phyloP scores from a whole-genome alignment of 2,329 filamentous ascomycete species.

The Diaporthe citrichinensis region DNA sequence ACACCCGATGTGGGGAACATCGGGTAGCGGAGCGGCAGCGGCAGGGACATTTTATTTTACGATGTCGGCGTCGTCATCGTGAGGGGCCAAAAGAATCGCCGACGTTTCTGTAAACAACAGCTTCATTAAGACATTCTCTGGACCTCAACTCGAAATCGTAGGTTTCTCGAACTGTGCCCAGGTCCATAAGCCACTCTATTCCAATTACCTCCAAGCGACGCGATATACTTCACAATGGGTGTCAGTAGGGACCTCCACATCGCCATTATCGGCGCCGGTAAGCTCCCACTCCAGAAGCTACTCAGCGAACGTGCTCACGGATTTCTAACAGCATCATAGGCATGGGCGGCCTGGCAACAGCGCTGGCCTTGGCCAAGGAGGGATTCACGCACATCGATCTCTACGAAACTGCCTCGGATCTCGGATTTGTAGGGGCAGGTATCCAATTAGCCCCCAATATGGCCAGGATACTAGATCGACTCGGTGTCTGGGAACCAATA shows the following conservation, averaged over 20 bases:
- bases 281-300: slow-evolving; percentile 3
- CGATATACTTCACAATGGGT: neutral
- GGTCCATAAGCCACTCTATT: neutral
- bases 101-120: neutral
- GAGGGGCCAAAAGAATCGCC: slow-evolving; percentile 26
- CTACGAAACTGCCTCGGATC: slow-evolving; percentile 79
- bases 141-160: fast-evolving
- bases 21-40: slow-evolving; percentile 31
- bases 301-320: neutral
- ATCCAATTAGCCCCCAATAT: slow-evolving; percentile 90
- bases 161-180: neutral
- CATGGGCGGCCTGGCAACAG: slow-evolving; percentile 83
- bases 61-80: slow-evolving; percentile 16
- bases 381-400: slow-evolving; percentile 82
- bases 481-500: slow-evolving; percentile 39
- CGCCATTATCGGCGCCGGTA: slow-evolving; percentile 52
- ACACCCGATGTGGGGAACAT: slow-evolving; percentile 12
- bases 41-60: slow-evolving; percentile 13
- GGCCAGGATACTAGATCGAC: slow-evolving; percentile 77
- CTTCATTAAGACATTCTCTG: neutral
- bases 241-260: slow-evolving; percentile 48
- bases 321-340: slow-evolving; percentile 58
- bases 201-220: neutral
- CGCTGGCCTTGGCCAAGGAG: slow-evolving; percentile 80
- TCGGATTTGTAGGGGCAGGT: slow-evolving; percentile 87